These are phyloP conservation scores for Tephrocybe sp. DNA, from an alignment of 768 basidiomycete genomes.

Conservation along the genomic window DNA sequence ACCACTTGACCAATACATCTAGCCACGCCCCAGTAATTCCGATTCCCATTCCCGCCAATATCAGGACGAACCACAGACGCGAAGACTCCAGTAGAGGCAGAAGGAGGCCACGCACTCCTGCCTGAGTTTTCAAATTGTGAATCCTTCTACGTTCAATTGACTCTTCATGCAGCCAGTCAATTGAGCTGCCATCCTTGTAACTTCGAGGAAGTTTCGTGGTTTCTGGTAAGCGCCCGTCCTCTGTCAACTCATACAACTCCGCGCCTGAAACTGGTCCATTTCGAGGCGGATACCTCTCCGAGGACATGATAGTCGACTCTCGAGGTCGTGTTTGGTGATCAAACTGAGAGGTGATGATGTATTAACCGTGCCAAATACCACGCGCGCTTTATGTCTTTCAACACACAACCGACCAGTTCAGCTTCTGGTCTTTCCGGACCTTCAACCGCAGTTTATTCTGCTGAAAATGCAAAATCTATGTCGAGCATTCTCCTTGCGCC, in stretches of 20 bases:
- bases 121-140: slow-evolving; percentile 44
- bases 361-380: slow-evolving; percentile 13
- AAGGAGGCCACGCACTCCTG: slow-evolving; percentile 54
- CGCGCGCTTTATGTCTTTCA: slow-evolving; percentile 13
- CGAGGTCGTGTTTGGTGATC: neutral
- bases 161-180: slow-evolving; percentile 71
- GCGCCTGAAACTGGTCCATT: slow-evolving; percentile 28
- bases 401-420: slow-evolving; percentile 3
- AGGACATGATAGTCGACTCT: slow-evolving; percentile 6
- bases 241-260: slow-evolving; percentile 45
- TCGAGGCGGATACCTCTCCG: slow-evolving; percentile 7
- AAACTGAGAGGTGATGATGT: neutral
- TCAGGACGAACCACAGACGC: slow-evolving; percentile 65
- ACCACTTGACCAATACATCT: slow-evolving; percentile 76
- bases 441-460: neutral
- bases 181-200: slow-evolving; percentile 60
- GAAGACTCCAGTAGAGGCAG: slow-evolving; percentile 54
- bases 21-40: slow-evolving; percentile 70
- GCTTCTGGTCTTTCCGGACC: slow-evolving; percentile 11
- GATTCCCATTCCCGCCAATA: slow-evolving; percentile 63
- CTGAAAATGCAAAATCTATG: slow-evolving; percentile 40
- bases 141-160: slow-evolving; percentile 56
- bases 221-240: slow-evolving; percentile 35
- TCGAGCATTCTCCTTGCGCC: slow-evolving; percentile 60
- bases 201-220: slow-evolving; percentile 27